Percentiles rank a stretch among this genome's conserved stretches.
Conservation (phyloP, 2,329 filamentous ascomycete species). For the Aspergillus clavatus region DNA sequence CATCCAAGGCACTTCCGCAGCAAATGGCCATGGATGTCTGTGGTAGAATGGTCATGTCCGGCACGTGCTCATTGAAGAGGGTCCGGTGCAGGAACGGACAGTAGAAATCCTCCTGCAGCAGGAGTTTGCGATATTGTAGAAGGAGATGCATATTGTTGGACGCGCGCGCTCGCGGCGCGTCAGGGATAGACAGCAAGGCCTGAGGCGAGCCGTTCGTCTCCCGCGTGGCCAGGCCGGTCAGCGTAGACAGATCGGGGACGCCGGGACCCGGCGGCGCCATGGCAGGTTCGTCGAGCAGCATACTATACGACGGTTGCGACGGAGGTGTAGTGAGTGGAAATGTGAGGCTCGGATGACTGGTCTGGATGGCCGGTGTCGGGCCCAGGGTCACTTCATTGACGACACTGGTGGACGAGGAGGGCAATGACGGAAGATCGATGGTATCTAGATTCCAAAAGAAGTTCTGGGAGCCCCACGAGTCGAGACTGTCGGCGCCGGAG, state of each 20-base stretch:
- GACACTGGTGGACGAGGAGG: not conserved
- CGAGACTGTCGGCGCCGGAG: not conserved
- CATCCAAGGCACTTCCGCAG: constrained; percentile 14
- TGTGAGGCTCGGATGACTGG: not conserved
- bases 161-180: not conserved
- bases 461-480: constrained; percentile 2
- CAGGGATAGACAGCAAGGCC: not conserved
- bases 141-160: constrained; percentile 7
- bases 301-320: not conserved
- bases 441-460: constrained; percentile 1
- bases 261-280: not conserved
- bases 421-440: constrained; percentile 1
- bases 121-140: constrained; percentile 14
- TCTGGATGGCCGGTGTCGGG: not conserved
- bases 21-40: constrained; percentile 20
- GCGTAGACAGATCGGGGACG: not conserved
- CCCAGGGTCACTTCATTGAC: not conserved
- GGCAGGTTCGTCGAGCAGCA: not conserved
- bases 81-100: constrained; percentile 16
- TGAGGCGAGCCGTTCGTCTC: not conserved
- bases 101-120: constrained; percentile 13
- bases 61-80: constrained; percentile 14
- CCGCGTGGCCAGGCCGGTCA: not conserved
- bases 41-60: constrained; percentile 18
- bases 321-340: not conserved